Percentiles rank a stretch among this genome's conserved stretches.
These are phyloP conservation scores for Lachancea sp. DNA, from an alignment of 805 yeast species.

Conservation along the genomic window DNA sequence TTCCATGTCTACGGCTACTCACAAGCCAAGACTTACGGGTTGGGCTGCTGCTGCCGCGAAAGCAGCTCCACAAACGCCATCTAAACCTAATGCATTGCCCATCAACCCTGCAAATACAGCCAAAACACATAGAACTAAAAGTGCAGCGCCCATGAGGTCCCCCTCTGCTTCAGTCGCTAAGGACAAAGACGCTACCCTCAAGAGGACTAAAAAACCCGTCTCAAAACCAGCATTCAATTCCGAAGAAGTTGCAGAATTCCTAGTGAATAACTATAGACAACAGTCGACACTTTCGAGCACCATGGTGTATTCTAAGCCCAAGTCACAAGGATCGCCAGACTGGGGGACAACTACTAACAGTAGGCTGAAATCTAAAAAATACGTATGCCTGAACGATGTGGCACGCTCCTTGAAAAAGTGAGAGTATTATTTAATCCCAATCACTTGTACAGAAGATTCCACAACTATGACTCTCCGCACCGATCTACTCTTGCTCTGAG, in stretches of 20 bases:
- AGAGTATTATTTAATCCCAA: neutral
- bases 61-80: conserved; percentile 19
- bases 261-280: conserved; percentile 12
- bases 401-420: conserved; percentile 22
- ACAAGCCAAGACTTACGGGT: conserved; percentile 25
- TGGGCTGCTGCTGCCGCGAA: conserved; percentile 33
- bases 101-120: neutral
- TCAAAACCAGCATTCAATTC: conserved; percentile 23
- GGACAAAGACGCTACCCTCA: conserved; percentile 1
- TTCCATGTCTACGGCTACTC: conserved; percentile 11
- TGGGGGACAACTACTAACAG: conserved; percentile 29
- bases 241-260: conserved; percentile 22
- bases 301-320: conserved; percentile 10
- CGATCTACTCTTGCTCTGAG: no score
- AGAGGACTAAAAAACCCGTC: conserved; percentile 10
- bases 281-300: conserved; percentile 10
- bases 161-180: neutral
- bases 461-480: no score
- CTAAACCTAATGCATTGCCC: conserved; percentile 4
- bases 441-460: no score
- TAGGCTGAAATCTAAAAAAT: conserved; percentile 26
- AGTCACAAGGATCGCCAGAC: conserved; percentile 13
- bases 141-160: neutral
- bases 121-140: neutral
- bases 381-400: conserved; percentile 24